Conservation (phyloP, 495 filamentous ascomycete species). For the Cetradonia linearis region DNA sequence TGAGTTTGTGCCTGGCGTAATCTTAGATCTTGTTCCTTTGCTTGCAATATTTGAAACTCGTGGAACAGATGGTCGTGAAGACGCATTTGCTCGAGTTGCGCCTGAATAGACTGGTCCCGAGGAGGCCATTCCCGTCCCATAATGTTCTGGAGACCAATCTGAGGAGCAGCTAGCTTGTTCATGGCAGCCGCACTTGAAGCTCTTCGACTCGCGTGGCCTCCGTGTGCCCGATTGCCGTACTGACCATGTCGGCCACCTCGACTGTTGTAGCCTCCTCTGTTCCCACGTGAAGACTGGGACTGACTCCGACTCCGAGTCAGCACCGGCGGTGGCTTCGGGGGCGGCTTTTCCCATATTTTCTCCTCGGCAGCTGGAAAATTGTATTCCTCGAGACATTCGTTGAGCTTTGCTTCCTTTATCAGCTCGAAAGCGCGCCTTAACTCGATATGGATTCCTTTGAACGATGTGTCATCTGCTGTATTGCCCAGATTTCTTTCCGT, state of each 20-base stretch:
- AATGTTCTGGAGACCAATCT: conserved; percentile 25
- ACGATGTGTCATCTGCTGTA: conserved; percentile 89
- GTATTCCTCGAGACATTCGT: conserved; percentile 72
- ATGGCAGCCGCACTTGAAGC: conserved; percentile 41
- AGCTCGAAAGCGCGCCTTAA: conserved; percentile 77
- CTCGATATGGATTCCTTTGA: conserved; percentile 81
- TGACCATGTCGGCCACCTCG: conserved; percentile 47
- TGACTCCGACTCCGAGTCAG: conserved; percentile 44
- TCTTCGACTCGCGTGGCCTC: conserved; percentile 37
- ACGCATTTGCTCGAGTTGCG: conserved; percentile 42
- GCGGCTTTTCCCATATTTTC: conserved; percentile 62
- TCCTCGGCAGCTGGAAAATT: conserved; percentile 78
- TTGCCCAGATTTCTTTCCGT: conserved; percentile 88
- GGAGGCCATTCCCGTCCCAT: conserved; percentile 16
- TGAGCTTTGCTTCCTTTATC: conserved; percentile 63
- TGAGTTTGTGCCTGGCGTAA: conserved; percentile 46
- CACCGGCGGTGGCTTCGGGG: conserved; percentile 48
- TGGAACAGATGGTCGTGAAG: conserved; percentile 52
- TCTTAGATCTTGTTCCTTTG: conserved; percentile 53
- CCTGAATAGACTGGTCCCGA: conserved; percentile 38
- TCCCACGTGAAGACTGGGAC: conserved; percentile 39
- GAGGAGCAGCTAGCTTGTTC: conserved; percentile 33
- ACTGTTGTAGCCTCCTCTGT: conserved; percentile 36
- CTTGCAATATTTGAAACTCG: conserved; percentile 55
- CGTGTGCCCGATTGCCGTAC: conserved; percentile 33